Evolutionary conservation across 2,329 filamentous ascomycete genomes (phyloP), one percentile per base, ranked within the genome.

Genomic region (Chrysosporium keratinophilum): DNA sequence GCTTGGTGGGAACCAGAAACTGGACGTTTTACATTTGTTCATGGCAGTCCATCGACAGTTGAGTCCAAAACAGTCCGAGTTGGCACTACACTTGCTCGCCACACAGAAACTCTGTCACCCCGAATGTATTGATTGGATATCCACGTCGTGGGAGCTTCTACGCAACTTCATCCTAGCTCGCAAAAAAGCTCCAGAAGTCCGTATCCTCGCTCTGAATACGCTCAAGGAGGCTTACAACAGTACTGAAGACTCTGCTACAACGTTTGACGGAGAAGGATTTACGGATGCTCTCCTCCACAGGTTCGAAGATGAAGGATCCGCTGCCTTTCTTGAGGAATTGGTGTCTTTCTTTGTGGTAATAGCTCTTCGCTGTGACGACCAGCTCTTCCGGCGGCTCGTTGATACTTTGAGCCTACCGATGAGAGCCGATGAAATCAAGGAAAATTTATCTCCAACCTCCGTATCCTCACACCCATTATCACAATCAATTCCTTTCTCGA

Each of bases 391-490:
- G 31, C 59, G 57, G 5, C 50, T 70, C 39, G 59, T 68, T 17
- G 64, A 66, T 48, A 65, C 63, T 3, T 59, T 72, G 43, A 65
- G 63, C 53, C 62, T 64, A 20, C 63, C 67, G 6, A 70, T 72
- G 67, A 64, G 58, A 28, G 60, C 61, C 14, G 70, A 72, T 58
- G 51, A 62, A 3, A 57, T 55, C 42, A 65, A 60, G 54, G 64
- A 67, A 28, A 65, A 66, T 37, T 42, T 54, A 17, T 54, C 55
- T 42, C 57, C 58, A 1, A 58, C 60, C 14, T 62, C 77, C 54
- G 75, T 79, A 49, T 68, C 72, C 15, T 73, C 65, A 34, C 54
- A 67, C 12, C 57, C 61, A 17, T 59, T 61, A 43, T 62, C 64
- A 12, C 67, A 66, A 15, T 65, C 65, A 12, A 63, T 60, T 23